Conservation (phyloP, 179 eudicot genomes). For the Spergularia azorica region DNA sequence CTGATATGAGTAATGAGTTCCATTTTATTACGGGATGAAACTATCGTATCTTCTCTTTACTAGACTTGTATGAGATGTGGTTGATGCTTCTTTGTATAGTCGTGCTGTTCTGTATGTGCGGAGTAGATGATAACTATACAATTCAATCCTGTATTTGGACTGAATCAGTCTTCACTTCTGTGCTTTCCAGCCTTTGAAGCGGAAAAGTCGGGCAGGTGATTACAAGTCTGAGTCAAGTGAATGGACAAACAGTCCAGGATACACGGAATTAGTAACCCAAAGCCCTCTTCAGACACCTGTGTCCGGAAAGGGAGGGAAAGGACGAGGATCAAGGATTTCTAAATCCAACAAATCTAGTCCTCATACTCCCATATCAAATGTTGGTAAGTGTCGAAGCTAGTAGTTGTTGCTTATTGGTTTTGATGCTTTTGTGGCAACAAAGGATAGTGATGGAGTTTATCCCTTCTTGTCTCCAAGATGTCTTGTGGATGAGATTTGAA, state of each 20-base stretch:
- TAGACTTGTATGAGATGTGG: too few species aligned
- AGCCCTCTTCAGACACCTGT: constrained; percentile 72
- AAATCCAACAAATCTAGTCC: constrained; percentile 53
- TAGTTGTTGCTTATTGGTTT: not conserved
- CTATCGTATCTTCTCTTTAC: too few species aligned
- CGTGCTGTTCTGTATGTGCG: too few species aligned
- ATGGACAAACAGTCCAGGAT: constrained; percentile 43
- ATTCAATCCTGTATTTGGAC: too few species aligned
- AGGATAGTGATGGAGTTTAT: not conserved
- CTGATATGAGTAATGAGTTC: too few species aligned
- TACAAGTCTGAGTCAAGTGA: constrained; percentile 50
- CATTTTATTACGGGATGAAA: too few species aligned
- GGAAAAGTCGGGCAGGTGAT: constrained; percentile 58
- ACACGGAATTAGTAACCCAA: constrained; percentile 38
- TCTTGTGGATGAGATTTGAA: not conserved
- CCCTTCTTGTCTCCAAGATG: not conserved
- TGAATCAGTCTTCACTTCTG: not conserved
- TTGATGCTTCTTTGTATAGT: too few species aligned
- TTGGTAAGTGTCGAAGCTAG: constrained; percentile 63
- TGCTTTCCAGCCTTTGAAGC: constrained; percentile 62
- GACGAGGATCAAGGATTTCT: constrained; percentile 56
- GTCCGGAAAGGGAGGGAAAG: constrained; percentile 56
- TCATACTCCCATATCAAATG: constrained; percentile 59
- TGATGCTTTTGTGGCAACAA: constrained; percentile 1
- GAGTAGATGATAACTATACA: too few species aligned